Conservation (phyloP, 192 early-diverging fungal genomes). For the Mycoemilia scoparia region DNA sequence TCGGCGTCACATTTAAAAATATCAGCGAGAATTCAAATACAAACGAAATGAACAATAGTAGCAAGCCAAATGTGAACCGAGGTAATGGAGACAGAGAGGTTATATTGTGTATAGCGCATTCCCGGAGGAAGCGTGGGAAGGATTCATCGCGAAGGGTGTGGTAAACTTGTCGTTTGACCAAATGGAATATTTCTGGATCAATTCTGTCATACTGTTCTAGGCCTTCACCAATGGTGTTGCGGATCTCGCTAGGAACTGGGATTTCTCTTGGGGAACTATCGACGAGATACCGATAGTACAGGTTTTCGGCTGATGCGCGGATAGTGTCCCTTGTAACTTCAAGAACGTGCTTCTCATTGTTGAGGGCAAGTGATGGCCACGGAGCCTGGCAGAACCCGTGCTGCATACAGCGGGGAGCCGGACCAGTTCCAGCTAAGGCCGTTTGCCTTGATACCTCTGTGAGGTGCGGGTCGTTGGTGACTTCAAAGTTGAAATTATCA, state of each 20-base stretch:
- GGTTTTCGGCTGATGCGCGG: constrained; percentile 18
- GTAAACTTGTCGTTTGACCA: constrained; percentile 27
- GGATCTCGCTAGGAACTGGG: constrained; percentile 14
- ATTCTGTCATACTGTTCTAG: constrained; percentile 16
- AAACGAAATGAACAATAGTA: constrained; percentile 21
- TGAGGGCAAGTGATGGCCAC: no score
- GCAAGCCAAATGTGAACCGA: constrained; percentile 20
- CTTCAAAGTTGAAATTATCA: no score
- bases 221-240: constrained; percentile 14
- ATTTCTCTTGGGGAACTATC: constrained; percentile 15
- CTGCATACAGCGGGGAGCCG: no score
- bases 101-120: constrained; percentile 23
- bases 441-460: no score
- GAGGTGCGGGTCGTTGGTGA: no score
- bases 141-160: constrained; percentile 28
- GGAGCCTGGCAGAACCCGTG: no score
- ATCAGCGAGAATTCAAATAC: constrained; percentile 20
- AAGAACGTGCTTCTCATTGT: no score
- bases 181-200: constrained; percentile 19
- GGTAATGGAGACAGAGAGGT: constrained; percentile 21
- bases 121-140: constrained; percentile 24
- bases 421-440: no score
- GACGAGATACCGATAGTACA: constrained; percentile 21
- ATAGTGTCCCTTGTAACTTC: constrained; percentile 11
- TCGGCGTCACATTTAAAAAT: constrained; percentile 23